A percentile compares a stretch with the other conserved stretches of the same genome.
Evolutionary conservation across 2,329 filamentous ascomycete genomes (phyloP).

Genomic region (Fusarium ramigenum): DNA sequence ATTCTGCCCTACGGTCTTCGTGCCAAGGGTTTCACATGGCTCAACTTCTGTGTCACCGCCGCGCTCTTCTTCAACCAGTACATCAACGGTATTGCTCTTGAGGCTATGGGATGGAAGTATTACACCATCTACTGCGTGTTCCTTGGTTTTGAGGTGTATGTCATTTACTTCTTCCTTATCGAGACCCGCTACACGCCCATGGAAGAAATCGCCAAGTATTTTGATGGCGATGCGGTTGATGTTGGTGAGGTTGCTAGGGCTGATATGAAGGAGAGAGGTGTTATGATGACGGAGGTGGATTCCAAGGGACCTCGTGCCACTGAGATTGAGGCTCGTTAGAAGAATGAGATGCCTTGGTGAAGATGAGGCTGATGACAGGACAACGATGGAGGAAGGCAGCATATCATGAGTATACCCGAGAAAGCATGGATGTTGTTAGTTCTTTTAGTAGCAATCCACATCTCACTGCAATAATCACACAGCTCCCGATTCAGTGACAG

Average conservation of each 20-base stretch:
- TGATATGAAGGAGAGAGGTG: conserved; percentile 13
- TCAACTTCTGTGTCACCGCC: conserved; percentile 27
- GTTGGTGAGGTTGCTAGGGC: conserved; percentile 14
- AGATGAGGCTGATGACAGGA: accelerated
- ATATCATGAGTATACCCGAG: neutral
- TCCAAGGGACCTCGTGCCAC: neutral
- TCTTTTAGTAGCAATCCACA: neutral
- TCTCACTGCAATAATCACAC: accelerated
- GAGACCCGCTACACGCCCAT: conserved; percentile 16
- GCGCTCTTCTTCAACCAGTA: conserved; percentile 34
- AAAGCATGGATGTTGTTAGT: accelerated
- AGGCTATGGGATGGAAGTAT: conserved; percentile 29
- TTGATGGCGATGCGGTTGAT: conserved; percentile 11
- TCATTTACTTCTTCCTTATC: conserved; percentile 29
- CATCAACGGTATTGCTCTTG: conserved; percentile 26
- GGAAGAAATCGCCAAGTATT: conserved; percentile 20
- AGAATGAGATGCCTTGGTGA: accelerated
- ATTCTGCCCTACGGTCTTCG: conserved; percentile 39
- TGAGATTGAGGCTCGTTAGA: neutral
- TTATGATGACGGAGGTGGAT: neutral
- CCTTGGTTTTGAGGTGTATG: conserved; percentile 12
- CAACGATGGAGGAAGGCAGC: accelerated
- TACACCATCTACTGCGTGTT: conserved; percentile 27
- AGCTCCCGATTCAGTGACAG: accelerated
- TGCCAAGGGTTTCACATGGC: conserved; percentile 30